Percentiles rank a stretch among this genome's conserved stretches.
Conservation (phyloP, 1,284 basidiomycete species). For the Ustilago crameri region DNA sequence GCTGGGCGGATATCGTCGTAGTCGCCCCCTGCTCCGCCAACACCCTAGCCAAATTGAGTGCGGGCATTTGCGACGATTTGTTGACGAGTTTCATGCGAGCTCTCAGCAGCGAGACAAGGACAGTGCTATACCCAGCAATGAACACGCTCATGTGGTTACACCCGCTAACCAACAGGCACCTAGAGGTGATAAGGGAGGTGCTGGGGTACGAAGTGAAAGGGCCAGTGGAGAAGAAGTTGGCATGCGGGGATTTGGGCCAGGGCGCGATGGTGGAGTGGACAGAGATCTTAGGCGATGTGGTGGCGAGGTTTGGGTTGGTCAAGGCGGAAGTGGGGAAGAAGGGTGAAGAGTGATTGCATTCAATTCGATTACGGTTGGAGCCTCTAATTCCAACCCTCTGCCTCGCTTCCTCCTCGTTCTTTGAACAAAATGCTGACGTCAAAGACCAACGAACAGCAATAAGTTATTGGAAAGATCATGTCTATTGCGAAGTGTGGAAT, state of each 20-base stretch:
- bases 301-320: constrained; percentile 27
- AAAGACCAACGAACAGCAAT: too few relatives aligned
- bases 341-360: not conserved
- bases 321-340: not conserved
- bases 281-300: constrained; percentile 49
- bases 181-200: constrained; percentile 77
- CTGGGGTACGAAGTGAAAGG: constrained; percentile 84
- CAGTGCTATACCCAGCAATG: constrained; percentile 95
- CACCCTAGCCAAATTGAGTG: constrained; percentile 89
- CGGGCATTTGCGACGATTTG: constrained; percentile 89
- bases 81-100: constrained; percentile 89
- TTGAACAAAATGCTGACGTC: too few relatives aligned
- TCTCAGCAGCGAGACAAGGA: constrained; percentile 80
- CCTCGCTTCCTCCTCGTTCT: too few relatives aligned
- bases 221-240: constrained; percentile 84
- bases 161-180: constrained; percentile 86
- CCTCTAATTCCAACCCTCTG: too few relatives aligned
- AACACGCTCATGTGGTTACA: constrained; percentile 97
- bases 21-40: constrained; percentile 95
- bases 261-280: constrained; percentile 65
- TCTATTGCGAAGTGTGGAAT: too few relatives aligned
- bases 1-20: constrained; percentile 95
- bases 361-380: too few relatives aligned
- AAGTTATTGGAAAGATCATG: too few relatives aligned
- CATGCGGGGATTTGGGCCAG: constrained; percentile 89